phyloP scores from a whole-genome alignment of 169 alveolate genomes.

The Babesia bigemina region DNA sequence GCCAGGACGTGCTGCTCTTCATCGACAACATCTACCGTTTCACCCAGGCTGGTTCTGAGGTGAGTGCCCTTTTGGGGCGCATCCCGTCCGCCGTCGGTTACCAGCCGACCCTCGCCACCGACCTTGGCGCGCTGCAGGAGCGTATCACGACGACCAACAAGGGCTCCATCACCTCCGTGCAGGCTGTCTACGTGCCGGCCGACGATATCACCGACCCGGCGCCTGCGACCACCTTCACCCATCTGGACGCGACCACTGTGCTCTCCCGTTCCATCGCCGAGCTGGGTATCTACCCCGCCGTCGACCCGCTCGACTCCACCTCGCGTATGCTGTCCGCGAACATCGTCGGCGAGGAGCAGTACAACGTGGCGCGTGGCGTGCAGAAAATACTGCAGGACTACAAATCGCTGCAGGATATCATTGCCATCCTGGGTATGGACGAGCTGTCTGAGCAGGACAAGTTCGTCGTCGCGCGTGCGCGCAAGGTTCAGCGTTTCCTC shows the following conservation, averaged over 20 bases:
- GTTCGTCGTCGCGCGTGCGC: constrained; percentile 94
- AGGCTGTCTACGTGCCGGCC: constrained; percentile 98
- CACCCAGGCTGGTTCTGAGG: constrained; percentile 97
- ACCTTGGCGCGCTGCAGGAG: constrained; percentile 95
- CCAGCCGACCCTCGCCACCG: constrained; percentile 98
- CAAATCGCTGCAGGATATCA: constrained; percentile 93
- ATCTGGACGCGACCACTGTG: constrained; percentile 97
- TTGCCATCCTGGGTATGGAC: constrained; percentile 95
- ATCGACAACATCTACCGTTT: constrained; percentile 96
- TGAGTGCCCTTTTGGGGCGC: constrained; percentile 96
- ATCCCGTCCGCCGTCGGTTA: constrained; percentile 98
- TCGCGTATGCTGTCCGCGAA: constrained; percentile 93
- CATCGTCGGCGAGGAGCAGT: constrained; percentile 92
- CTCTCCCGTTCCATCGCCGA: constrained; percentile 94
- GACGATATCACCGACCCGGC: constrained; percentile 99
- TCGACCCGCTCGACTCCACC: constrained; percentile 97
- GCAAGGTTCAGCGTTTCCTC: constrained; percentile 93
- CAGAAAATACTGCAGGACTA: constrained; percentile 94
- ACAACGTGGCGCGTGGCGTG: constrained; percentile 92
- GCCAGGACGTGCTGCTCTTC: constrained; percentile 94
- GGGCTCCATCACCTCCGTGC: constrained; percentile 98
- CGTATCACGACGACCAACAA: constrained; percentile 96
- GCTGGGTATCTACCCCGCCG: constrained; percentile 98
- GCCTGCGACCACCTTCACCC: constrained; percentile 98
- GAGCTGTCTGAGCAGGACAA: constrained; percentile 96